These are phyloP conservation scores for Creolimax fragrantissima DNA, from an alignment of 78 protist species.

Conservation along the genomic window DNA sequence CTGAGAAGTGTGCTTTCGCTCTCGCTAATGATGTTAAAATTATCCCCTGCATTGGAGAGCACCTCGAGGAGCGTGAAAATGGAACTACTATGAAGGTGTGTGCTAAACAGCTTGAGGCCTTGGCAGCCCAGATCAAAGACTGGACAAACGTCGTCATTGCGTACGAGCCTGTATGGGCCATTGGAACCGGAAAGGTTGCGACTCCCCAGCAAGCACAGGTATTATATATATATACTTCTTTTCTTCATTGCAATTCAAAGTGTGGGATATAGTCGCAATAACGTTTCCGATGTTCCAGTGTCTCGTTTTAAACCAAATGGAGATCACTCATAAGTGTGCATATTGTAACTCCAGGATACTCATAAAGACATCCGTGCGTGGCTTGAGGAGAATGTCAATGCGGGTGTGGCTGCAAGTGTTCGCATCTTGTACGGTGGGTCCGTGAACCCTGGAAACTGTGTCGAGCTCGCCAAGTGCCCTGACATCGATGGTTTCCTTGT, in stretches of 20 bases:
- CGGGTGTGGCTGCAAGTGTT: constrained; percentile 53
- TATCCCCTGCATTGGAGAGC: constrained; percentile 95
- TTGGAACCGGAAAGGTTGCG: constrained; percentile 97
- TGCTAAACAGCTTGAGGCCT: constrained; percentile 2
- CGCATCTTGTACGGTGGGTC: constrained; percentile 96
- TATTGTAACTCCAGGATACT: constrained; percentile 46
- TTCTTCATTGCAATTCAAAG: too few relatives aligned
- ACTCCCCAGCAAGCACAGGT: constrained; percentile 86
- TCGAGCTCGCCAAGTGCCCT: constrained; percentile 51
- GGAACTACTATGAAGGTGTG: constrained; percentile 33
- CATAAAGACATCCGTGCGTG: constrained; percentile 62
- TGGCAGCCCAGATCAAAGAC: constrained; percentile 29
- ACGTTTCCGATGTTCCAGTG: background rate
- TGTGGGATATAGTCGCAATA: background rate
- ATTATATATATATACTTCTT: too few relatives aligned
- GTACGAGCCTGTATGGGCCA: constrained; percentile 99
- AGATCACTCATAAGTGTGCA: too few relatives aligned
- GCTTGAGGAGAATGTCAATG: constrained; percentile 39
- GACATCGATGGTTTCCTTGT: constrained; percentile 98
- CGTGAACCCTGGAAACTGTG: constrained; percentile 71
- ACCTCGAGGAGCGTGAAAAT: constrained; percentile 71
- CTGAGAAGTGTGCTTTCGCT: constrained; percentile 62
- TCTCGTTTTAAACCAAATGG: background rate
- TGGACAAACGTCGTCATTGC: constrained; percentile 81
- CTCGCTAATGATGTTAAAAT: constrained; percentile 70